Conservation (phyloP, 495 filamentous ascomycete genomes). For the Daldinia caldariorum region DNA sequence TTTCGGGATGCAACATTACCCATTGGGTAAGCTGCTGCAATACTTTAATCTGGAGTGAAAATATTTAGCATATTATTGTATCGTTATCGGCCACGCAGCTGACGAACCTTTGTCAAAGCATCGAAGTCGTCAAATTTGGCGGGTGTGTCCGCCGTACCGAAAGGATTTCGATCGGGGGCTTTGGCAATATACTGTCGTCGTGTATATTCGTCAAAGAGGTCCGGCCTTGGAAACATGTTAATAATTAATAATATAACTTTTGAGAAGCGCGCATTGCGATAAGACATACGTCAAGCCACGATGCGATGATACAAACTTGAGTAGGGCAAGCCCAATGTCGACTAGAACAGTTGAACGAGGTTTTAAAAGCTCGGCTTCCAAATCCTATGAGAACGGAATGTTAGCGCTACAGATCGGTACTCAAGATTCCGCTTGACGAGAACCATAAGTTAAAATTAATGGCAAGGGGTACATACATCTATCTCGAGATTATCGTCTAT, state of each 20-base stretch:
- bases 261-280: slow-evolving; percentile 6
- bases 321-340: slow-evolving; percentile 84
- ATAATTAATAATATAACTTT: slow-evolving; percentile 38
- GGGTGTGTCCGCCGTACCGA: slow-evolving; percentile 79
- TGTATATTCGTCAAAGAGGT: slow-evolving; percentile 94
- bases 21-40: slow-evolving; percentile 91
- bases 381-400: slow-evolving; percentile 66
- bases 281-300: slow-evolving; percentile 82
- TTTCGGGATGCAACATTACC: slow-evolving; percentile 85
- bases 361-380: slow-evolving; percentile 88
- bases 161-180: slow-evolving; percentile 83
- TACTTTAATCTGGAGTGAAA: slow-evolving; percentile 69
- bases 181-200: slow-evolving; percentile 88
- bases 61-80: slow-evolving; percentile 22
- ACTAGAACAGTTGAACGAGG: slow-evolving; percentile 76
- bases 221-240: slow-evolving; percentile 63
- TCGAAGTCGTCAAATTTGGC: slow-evolving; percentile 82
- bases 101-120: slow-evolving; percentile 75
- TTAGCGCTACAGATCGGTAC: slow-evolving; percentile 32
- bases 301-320: slow-evolving; percentile 95
- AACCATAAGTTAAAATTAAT: background rate
- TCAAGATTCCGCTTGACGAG: slow-evolving; percentile 4
- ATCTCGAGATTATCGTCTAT: slow-evolving; percentile 86
- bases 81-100: background rate
- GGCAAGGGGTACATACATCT: slow-evolving; percentile 67